These are phyloP conservation scores for Teunomyces cretensis DNA, from an alignment of 805 yeast genomes.

Conservation along the genomic window DNA sequence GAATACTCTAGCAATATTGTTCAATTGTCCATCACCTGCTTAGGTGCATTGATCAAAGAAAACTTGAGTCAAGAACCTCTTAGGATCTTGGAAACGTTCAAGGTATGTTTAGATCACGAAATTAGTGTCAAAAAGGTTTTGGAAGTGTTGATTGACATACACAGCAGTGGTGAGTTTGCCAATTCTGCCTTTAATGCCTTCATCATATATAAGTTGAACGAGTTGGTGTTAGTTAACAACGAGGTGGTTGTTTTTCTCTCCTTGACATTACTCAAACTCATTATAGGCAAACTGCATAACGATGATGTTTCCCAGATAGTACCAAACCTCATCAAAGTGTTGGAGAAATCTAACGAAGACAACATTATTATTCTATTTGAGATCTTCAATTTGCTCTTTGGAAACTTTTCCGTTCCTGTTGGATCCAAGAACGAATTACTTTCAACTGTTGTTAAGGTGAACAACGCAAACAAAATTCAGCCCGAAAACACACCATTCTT, in stretches of 20 bases:
- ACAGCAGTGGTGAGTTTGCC: slow-evolving; percentile 9
- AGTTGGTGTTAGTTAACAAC: slow-evolving; percentile 27
- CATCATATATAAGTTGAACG: slow-evolving; percentile 18
- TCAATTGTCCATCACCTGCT: slow-evolving; percentile 22
- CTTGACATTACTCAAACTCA: slow-evolving; percentile 6
- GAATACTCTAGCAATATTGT: slow-evolving; percentile 30
- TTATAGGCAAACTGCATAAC: slow-evolving; percentile 9
- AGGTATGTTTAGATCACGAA: slow-evolving; percentile 25
- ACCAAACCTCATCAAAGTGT: slow-evolving; percentile 4
- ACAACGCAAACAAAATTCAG: neutral
- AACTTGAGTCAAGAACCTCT: slow-evolving; percentile 10
- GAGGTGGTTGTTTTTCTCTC: slow-evolving; percentile 14
- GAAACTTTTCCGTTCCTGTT: neutral
- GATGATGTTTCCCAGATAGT: slow-evolving; percentile 5
- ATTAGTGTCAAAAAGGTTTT: slow-evolving; percentile 25
- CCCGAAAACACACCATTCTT: neutral
- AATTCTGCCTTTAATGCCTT: slow-evolving; percentile 13
- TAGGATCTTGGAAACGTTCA: slow-evolving; percentile 14
- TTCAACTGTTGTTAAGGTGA: neutral
- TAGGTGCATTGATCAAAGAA: slow-evolving; percentile 20
- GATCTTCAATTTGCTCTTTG: neutral
- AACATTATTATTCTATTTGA: neutral
- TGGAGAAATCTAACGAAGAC: neutral
- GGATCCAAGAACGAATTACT: neutral
- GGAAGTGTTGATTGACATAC: slow-evolving; percentile 22